Conservation (phyloP, 108 stramenopile species). For the Chaetoceros muelleri region DNA sequence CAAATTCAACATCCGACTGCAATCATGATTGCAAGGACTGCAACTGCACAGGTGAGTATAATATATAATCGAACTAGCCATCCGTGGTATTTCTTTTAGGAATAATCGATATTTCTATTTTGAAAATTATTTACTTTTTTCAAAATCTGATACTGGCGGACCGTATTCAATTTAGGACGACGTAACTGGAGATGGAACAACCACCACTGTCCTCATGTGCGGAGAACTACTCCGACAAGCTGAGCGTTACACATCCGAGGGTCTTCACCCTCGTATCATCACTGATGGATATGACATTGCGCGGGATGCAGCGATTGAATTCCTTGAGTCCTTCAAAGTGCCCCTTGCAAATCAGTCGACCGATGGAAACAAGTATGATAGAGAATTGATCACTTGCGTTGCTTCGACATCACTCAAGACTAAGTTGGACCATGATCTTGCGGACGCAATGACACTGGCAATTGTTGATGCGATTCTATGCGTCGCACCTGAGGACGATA, state of each 20-base stretch:
- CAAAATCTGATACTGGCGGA: no score
- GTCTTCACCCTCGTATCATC: conserved; percentile 94
- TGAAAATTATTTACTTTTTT: background rate
- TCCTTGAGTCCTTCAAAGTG: conserved; percentile 77
- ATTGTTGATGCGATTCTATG: conserved; percentile 90
- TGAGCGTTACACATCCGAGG: conserved; percentile 87
- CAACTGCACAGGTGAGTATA: conserved; percentile 80
- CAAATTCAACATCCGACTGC: conserved; percentile 99
- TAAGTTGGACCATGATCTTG: conserved; percentile 87
- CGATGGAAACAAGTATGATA: conserved; percentile 30
- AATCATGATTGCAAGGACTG: conserved; percentile 94
- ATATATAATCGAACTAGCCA: no score
- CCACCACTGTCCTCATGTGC: conserved; percentile 89
- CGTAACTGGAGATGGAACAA: conserved; percentile 96
- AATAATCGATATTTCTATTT: conserved; percentile 5
- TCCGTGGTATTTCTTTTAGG: no score
- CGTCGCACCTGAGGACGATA: conserved; percentile 30
- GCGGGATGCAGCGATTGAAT: conserved; percentile 70
- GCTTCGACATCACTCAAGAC: conserved; percentile 90
- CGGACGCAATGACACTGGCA: conserved; percentile 67
- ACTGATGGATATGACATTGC: conserved; percentile 96
- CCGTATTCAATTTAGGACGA: no score
- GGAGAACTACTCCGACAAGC: conserved; percentile 96
- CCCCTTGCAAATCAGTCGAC: conserved; percentile 4
- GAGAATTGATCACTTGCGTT: conserved; percentile 79